Evolutionary conservation across 2,329 filamentous ascomycete species (phyloP).

Genomic region (Stylonectria norvegica): DNA sequence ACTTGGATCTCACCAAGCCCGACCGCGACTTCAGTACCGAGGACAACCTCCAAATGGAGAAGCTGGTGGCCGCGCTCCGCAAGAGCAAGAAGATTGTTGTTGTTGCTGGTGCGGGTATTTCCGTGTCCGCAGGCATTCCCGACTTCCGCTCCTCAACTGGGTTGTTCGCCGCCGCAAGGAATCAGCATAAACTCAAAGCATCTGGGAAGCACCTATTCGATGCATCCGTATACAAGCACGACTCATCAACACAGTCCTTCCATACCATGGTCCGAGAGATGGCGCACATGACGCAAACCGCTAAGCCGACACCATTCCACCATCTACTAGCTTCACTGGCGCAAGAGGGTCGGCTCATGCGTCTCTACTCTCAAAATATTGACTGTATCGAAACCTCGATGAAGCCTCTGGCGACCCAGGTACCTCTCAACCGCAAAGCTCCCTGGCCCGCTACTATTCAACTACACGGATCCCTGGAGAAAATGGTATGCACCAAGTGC

Average conservation of each 20-base stretch:
- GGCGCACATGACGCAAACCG: conserved; percentile 71
- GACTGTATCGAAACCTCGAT: conserved; percentile 90
- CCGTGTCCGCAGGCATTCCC: conserved; percentile 92
- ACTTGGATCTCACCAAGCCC: conserved; percentile 65
- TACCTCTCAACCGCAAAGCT: conserved; percentile 77
- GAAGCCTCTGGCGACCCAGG: conserved; percentile 71
- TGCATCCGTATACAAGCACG: conserved; percentile 93
- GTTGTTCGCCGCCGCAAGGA: conserved; percentile 80
- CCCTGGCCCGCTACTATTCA: conserved; percentile 94
- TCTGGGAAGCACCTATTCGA: conserved; percentile 97
- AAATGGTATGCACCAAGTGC: conserved; percentile 98
- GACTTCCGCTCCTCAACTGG: conserved; percentile 93
- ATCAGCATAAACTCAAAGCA: conserved; percentile 80
- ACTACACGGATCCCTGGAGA: conserved; percentile 86
- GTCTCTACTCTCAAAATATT: conserved; percentile 95
- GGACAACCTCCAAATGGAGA: conserved; percentile 57
- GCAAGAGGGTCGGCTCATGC: conserved; percentile 78
- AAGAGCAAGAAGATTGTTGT: conserved; percentile 96
- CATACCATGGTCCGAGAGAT: conserved; percentile 94
- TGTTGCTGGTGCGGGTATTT: conserved; percentile 94
- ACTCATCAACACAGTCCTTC: conserved; percentile 82
- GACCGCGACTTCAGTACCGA: conserved; percentile 46
- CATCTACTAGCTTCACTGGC: conserved; percentile 88
- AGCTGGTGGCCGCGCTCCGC: conserved; percentile 69
- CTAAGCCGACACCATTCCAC: conserved; percentile 84